These are phyloP conservation scores for Leucosporidium yakuticum DNA, from an alignment of 768 basidiomycete species.

Conservation along the genomic window DNA sequence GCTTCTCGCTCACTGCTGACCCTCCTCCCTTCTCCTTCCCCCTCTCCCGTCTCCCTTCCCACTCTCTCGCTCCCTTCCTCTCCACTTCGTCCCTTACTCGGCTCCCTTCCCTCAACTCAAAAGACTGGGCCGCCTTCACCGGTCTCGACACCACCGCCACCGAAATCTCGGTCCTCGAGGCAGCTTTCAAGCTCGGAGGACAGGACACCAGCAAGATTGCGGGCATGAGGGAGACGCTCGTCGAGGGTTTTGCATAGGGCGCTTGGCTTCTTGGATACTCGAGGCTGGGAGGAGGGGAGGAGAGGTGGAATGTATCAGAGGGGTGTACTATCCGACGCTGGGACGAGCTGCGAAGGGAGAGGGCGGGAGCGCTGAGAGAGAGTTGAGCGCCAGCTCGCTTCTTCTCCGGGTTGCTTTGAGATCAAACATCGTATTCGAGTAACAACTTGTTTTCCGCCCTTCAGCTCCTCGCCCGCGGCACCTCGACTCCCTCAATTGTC, in stretches of 20 bases:
- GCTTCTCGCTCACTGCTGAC: background rate
- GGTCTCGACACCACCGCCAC: constrained; percentile 99
- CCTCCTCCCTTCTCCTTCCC: background rate
- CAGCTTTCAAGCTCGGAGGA: constrained; percentile 82
- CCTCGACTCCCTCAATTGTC: no score
- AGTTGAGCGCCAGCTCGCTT: no score
- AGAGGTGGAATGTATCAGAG: no score
- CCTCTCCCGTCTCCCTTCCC: background rate
- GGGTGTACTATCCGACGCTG: no score
- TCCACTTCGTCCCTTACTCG: background rate
- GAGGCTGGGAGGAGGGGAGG: no score
- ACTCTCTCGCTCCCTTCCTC: background rate
- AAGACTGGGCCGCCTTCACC: constrained; percentile 95
- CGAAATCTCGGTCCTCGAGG: constrained; percentile 96
- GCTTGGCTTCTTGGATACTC: no score
- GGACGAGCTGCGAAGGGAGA: no score
- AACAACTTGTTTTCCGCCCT: no score
- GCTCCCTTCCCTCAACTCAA: background rate
- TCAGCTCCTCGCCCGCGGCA: no score
- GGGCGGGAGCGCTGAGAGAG: no score
- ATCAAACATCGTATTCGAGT: no score
- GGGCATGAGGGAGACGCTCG: constrained; percentile 25
- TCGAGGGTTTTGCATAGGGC: constrained; percentile 28
- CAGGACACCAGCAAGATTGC: constrained; percentile 48
- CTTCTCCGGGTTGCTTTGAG: no score